These are phyloP conservation scores for Sporothrix schenckii DNA, from an alignment of 2,329 filamentous ascomycete genomes.

Conservation along the genomic window DNA sequence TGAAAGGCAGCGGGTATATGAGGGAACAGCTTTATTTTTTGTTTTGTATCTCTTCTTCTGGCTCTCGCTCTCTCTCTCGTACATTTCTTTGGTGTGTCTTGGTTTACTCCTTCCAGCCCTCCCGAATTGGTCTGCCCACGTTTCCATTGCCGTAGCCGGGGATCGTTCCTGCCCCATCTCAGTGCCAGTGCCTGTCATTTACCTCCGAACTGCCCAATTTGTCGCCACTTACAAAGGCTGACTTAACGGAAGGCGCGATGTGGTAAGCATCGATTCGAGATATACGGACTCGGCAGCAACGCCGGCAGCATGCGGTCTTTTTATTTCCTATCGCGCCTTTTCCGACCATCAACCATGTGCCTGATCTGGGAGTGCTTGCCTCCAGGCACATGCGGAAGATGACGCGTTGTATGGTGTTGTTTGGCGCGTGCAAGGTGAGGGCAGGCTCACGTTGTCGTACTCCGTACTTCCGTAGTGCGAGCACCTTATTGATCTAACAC, in stretches of 20 bases:
- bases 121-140: conserved; percentile 19
- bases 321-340: not conserved
- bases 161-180: not conserved
- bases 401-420: not conserved
- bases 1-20: conserved; percentile 10
- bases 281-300: conserved; percentile 4
- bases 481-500: conserved; percentile 1
- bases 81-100: not conserved
- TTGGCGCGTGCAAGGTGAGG: not conserved
- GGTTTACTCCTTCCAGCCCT: conserved; percentile 13
- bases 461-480: too few relatives aligned
- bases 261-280: conserved; percentile 7
- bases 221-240: conserved; percentile 23
- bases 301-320: not conserved
- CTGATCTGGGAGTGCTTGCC: not conserved
- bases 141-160: conserved; percentile 20
- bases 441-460: not conserved
- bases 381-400: not conserved
- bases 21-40: conserved; percentile 13
- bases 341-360: not conserved
- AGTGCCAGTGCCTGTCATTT: not conserved
- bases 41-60: not conserved
- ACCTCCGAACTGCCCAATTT: conserved; percentile 14
- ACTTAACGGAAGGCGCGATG: not conserved
- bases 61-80: not conserved